phyloP scores from a whole-genome alignment of 2,329 filamentous ascomycete species.

The Colletotrichum chlorophyti region DNA sequence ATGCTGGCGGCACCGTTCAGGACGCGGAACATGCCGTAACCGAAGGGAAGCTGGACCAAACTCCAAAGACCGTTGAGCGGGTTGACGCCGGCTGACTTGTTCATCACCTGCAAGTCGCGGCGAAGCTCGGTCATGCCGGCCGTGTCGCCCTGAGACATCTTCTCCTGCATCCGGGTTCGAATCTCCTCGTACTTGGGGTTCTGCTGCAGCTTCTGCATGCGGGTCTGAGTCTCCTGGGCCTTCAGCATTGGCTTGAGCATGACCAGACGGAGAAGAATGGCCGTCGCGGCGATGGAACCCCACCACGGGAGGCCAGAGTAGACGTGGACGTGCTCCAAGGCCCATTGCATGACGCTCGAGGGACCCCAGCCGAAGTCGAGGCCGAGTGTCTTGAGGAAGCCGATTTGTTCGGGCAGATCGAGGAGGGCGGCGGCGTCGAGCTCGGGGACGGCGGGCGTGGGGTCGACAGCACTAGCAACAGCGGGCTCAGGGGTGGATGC shows the following conservation, averaged over 20 bases:
- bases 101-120: constrained; percentile 43
- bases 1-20: constrained; percentile 76
- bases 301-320: constrained; percentile 82
- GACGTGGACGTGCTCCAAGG: constrained; percentile 84
- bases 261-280: constrained; percentile 67
- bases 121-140: constrained; percentile 49
- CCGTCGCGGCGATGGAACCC: constrained; percentile 71
- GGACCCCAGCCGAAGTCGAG: constrained; percentile 88
- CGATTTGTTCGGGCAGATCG: constrained; percentile 75
- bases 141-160: constrained; percentile 62
- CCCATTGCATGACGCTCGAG: constrained; percentile 74
- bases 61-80: constrained; percentile 44
- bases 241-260: constrained; percentile 71
- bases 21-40: constrained; percentile 82
- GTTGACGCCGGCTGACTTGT: constrained; percentile 44
- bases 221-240: constrained; percentile 67
- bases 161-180: constrained; percentile 48
- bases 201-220: constrained; percentile 62
- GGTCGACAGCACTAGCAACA: constrained; percentile 17
- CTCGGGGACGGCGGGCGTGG: constrained; percentile 35
- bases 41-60: constrained; percentile 66
- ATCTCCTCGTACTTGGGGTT: constrained; percentile 59
- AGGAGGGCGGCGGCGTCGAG: constrained; percentile 53
- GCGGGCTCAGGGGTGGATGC: constrained; percentile 29
- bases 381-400: constrained; percentile 83